Base-by-base conservation (phyloP, 805 yeast species). In the Lachancea quebecensis region DNA sequence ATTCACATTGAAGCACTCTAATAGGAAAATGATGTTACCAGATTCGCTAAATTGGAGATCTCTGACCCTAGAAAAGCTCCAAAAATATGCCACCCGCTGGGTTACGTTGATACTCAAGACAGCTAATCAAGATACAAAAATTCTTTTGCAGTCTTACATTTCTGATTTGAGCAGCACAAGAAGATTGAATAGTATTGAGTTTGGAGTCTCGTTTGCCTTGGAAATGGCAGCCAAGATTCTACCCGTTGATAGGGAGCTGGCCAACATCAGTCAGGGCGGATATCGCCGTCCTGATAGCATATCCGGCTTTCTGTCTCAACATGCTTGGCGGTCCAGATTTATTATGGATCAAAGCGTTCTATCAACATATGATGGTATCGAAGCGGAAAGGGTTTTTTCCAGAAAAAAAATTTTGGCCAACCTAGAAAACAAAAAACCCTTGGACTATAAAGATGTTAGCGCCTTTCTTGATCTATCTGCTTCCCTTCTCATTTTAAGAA, bases 191-290 rank as follows among this genome's bases (percentile, higher is more conserved):
- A 68, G 56, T 55, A 74, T 85, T 35, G 82, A 85, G 46, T 81
- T 75, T 56, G 98, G 98, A 44, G 82, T 89, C 40, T 82, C 95
- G 0, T 86, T 91, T 71, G 98, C 99, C 0, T 68, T 90, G 47
- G 93, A 86, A 52, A 76, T 88, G 81, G 95, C 95, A 1, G 88
- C 93, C 3, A 62, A 76, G 4, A 74, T 87, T 10, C 66, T 81
- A n/a, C 72, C 81, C 15, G 72, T 72, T 27, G 95, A 87, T 55
- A 68, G 81, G 37, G 93, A 85, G 55, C 62, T 82, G 27, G 73
- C 78, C 2, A 73, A 75, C 36, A 68, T 80, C 35, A 59, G 73
- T 41, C 51, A 55, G 10, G 47, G 57, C 16, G 61, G 67, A 10
- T 39, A 34, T 14, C 65, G 59, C 31, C 68, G 67, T 31, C 74